Evolutionary conservation across 2,329 filamentous ascomycete species (phyloP).

Genomic region (Aspergillus fischeri): DNA sequence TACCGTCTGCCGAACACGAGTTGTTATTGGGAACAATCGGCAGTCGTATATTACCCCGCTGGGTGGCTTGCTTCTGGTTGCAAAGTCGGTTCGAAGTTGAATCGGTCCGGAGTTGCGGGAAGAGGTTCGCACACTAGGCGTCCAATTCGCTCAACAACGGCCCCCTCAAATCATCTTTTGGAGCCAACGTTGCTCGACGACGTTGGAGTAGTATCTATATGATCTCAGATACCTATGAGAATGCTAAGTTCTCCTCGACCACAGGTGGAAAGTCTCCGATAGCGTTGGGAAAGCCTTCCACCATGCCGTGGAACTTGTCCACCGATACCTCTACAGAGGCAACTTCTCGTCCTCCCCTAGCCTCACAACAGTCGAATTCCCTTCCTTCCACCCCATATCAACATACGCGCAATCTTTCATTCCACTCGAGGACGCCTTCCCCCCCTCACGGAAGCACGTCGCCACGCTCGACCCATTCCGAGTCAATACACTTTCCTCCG

Average conservation of each 20-base stretch:
- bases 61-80: not conserved
- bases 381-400: conserved; percentile 93
- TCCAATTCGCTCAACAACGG: not conserved
- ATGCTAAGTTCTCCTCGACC: conserved; percentile 35
- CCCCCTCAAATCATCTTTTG: conserved; percentile 7
- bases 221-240: conserved; percentile 41
- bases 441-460: conserved; percentile 75
- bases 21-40: not conserved
- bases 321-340: conserved; percentile 32
- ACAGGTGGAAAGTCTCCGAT: conserved; percentile 41
- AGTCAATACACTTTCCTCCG: conserved; percentile 71
- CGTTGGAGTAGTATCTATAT: conserved; percentile 37
- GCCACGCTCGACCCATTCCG: conserved; percentile 84
- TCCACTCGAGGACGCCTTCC: conserved; percentile 74
- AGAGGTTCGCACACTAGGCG: not conserved
- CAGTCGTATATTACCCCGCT: not conserved
- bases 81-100: not conserved
- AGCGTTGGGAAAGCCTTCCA: conserved; percentile 37
- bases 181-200: conserved; percentile 27
- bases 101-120: not conserved
- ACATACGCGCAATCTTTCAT: conserved; percentile 75
- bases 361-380: conserved; percentile 72
- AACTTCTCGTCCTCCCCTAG: conserved; percentile 47
- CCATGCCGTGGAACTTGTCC: conserved; percentile 39
- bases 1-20: not conserved